phyloP scores from a whole-genome alignment of 2,329 filamentous ascomycete species.

The Claviceps lovelessii region DNA sequence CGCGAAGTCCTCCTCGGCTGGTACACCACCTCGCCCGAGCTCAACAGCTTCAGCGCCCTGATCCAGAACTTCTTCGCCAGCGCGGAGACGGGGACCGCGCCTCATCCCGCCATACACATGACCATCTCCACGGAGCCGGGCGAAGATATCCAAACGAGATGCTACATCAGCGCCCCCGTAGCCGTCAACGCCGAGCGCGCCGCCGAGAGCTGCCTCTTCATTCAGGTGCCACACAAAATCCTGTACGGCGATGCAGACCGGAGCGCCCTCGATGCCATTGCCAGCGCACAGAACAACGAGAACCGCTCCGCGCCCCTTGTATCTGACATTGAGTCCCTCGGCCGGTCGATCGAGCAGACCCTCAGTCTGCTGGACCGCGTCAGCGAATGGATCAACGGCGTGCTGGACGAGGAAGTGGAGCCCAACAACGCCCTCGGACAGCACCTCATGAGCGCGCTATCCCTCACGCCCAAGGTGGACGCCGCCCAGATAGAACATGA shows the following conservation, averaged over 20 bases:
- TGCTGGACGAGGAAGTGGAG: conserved; percentile 83
- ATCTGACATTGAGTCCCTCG: conserved; percentile 80
- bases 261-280: conserved; percentile 63
- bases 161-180: conserved; percentile 91
- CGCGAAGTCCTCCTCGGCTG: conserved; percentile 91
- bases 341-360: conserved; percentile 75
- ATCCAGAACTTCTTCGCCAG: conserved; percentile 98
- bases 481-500: conserved; percentile 81
- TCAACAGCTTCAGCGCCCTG: conserved; percentile 95
- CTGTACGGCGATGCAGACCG: conserved; percentile 65
- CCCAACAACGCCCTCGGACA: conserved; percentile 87
- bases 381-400: conserved; percentile 79
- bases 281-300: conserved; percentile 66
- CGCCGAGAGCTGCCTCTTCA: conserved; percentile 91
- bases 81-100: conserved; percentile 92
- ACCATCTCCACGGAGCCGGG: conserved; percentile 85
- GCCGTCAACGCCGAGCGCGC: conserved; percentile 90
- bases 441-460: conserved; percentile 86
- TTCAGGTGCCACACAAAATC: conserved; percentile 90
- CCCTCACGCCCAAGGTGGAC: conserved; percentile 88
- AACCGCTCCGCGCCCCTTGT: conserved; percentile 57
- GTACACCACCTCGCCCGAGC: conserved; percentile 93
- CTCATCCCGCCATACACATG: conserved; percentile 92
- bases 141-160: conserved; percentile 74
- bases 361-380: conserved; percentile 82